Percentiles rank a stretch among this genome's conserved stretches.
phyloP scores from a whole-genome alignment of 2,329 filamentous ascomycete species.

The Pseudocercospora fijiensis region DNA sequence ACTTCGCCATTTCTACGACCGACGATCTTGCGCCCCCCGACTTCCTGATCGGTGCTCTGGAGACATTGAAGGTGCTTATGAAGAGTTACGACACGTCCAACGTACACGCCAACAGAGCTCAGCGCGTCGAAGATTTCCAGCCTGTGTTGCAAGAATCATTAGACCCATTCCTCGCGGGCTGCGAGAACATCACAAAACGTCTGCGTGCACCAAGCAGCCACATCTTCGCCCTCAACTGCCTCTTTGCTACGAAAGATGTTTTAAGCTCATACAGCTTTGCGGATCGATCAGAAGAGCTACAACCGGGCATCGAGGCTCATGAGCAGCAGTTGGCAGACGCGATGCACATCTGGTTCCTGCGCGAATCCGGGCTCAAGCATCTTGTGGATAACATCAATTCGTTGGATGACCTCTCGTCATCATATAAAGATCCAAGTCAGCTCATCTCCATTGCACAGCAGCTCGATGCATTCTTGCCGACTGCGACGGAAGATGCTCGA shows the following conservation, averaged over 20 bases:
- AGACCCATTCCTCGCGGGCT: slow-evolving; percentile 80
- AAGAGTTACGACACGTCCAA: slow-evolving; percentile 84
- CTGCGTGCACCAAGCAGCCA: slow-evolving; percentile 61
- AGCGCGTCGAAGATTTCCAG: slow-evolving; percentile 68
- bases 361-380: slow-evolving; percentile 67
- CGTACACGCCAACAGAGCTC: slow-evolving; percentile 50
- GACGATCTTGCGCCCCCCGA: slow-evolving; percentile 73
- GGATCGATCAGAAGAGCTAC: slow-evolving; percentile 43
- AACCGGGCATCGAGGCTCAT: slow-evolving; percentile 32
- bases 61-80: slow-evolving; percentile 75
- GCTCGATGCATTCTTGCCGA: slow-evolving; percentile 87
- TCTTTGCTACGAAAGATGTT: slow-evolving; percentile 57
- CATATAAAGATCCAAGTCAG: slow-evolving; percentile 34
- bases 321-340: slow-evolving; percentile 55
- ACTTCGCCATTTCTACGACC: slow-evolving; percentile 66
- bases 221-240: slow-evolving; percentile 73
- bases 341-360: slow-evolving; percentile 66
- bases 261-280: slow-evolving; percentile 64
- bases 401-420: slow-evolving; percentile 28
- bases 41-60: slow-evolving; percentile 77
- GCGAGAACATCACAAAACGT: slow-evolving; percentile 64
- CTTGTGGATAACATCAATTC: slow-evolving; percentile 40
- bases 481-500: slow-evolving; percentile 86
- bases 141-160: slow-evolving; percentile 75
- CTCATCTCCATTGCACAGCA: slow-evolving; percentile 70